Conservation (phyloP, 2,329 filamentous ascomycete genomes). For the Penicillium sp. region DNA sequence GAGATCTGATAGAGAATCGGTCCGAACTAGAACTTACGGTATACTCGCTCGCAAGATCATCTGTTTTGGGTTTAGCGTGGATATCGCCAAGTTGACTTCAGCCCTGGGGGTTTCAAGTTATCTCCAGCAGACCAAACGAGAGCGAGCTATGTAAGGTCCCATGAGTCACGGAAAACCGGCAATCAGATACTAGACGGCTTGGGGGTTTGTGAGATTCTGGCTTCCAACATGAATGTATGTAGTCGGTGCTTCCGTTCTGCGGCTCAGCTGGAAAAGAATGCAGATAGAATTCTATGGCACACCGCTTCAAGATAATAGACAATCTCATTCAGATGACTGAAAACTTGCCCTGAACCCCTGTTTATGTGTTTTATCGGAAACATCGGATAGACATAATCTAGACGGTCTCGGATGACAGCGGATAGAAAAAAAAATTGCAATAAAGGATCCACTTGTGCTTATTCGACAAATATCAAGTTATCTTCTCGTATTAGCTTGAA, state of each 20-base stretch:
- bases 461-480: neutral
- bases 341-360: neutral
- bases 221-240: neutral
- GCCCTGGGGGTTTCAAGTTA: neutral
- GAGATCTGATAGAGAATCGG: slow-evolving; percentile 16
- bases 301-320: neutral
- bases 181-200: neutral
- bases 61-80: slow-evolving; percentile 27
- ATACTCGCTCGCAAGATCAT: slow-evolving; percentile 26
- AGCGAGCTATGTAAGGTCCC: neutral
- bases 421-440: neutral
- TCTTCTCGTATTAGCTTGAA: neutral
- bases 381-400: neutral
- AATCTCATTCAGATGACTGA: neutral
- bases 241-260: neutral
- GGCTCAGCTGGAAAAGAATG: neutral
- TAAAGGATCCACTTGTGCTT: neutral
- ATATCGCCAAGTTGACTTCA: slow-evolving; percentile 1
- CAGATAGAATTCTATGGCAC: neutral
- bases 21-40: slow-evolving; percentile 3
- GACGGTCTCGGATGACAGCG: slow-evolving; percentile 7
- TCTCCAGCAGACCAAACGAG: neutral
- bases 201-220: neutral
- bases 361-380: neutral
- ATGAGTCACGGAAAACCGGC: neutral